Percentiles rank a stretch among this genome's conserved stretches.
These are phyloP conservation scores for Achaetomiella virescens DNA, from an alignment of 495 filamentous ascomycete species.

Conservation along the genomic window DNA sequence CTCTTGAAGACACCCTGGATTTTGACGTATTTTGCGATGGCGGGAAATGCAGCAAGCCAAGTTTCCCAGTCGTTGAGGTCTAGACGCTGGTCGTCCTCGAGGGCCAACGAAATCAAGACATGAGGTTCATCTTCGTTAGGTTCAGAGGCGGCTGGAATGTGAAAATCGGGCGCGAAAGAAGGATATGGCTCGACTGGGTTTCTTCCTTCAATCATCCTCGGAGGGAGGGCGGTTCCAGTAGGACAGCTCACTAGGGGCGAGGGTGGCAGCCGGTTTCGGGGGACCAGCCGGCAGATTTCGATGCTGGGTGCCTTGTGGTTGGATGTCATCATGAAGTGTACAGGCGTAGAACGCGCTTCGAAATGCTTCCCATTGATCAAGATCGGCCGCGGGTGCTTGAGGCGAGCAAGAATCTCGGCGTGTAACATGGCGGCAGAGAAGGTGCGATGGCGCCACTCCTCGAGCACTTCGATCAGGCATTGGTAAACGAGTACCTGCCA, in stretches of 20 bases:
- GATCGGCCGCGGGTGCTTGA: conserved; percentile 48
- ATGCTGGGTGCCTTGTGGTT: conserved; percentile 48
- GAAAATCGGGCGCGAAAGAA: conserved; percentile 9
- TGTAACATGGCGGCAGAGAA: conserved; percentile 50
- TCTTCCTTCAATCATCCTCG: conserved; percentile 13
- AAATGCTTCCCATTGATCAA: conserved; percentile 44
- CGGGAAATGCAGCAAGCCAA: conserved; percentile 43
- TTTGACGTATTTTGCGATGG: conserved; percentile 44
- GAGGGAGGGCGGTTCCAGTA: conserved; percentile 5
- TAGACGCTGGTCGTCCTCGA: conserved; percentile 45
- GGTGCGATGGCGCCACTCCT: conserved; percentile 41
- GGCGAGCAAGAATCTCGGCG: conserved; percentile 44
- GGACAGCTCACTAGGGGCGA: conserved; percentile 28
- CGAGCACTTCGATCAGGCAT: conserved; percentile 46
- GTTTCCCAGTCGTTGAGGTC: conserved; percentile 43
- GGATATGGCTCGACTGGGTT: conserved; percentile 17
- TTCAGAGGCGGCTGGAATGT: conserved; percentile 24
- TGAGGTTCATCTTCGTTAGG: conserved; percentile 43
- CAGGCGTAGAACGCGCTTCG: conserved; percentile 44
- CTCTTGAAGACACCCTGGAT: conserved; percentile 50
- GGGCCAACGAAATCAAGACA: conserved; percentile 48
- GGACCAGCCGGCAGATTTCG: conserved; percentile 36
- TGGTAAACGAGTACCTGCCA: conserved; percentile 47
- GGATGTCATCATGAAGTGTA: conserved; percentile 50
- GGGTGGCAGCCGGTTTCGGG: conserved; percentile 23